Base-by-base conservation (phyloP, 2,329 filamentous ascomycete genomes). In the Penicillium sp. region DNA sequence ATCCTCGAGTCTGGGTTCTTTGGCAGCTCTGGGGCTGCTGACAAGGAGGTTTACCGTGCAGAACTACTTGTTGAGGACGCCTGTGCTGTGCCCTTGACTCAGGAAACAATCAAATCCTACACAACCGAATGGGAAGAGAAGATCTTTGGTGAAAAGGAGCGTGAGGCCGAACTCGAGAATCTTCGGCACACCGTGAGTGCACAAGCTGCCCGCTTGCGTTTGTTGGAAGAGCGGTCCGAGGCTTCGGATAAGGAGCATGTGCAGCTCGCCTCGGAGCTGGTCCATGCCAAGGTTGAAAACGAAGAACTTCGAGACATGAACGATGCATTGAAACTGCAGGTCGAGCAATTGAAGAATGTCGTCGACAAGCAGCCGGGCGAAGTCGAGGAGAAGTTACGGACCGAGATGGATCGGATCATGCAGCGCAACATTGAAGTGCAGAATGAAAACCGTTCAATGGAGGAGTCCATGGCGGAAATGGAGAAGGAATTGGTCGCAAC, bases 1-100 rank as follows among this genome's bases (percentile, higher is more conserved):
- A 85, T 98, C 41, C 80, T 97, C 1, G 93, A 98, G 68, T 95
- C 90, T 38, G 93, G 93, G 11, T 98, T 98, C 76, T 98, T 98
- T 63, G 93, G 93, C 51, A 91, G 86, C 66, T 91, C 89, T 25
- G 90, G 88, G 32, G 84, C 83, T 56, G 80, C 89, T 9, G 93
- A 98, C 65, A 96, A 95, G 69, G 93, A 96, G 65, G 82, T 98
- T 5, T 98, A 98, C 67, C 84, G 90, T 43, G 93, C 93, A 12
- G 93, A 98, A 66, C 83, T 93, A 59, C 82, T 98, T 51, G 88
- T 98, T 11, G 86, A 87, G 51, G 93, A 98, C 68, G 93, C 93
- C 0, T 95, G 90, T 63, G 85, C 87, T 32, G 79, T 97, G 44
- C 86, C 88, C 62, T 83, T 98, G 36, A 88, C 88, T 0, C 83